These are phyloP conservation scores for Sergeia podlipaevii DNA, from an alignment of 208 protist genomes.

Conservation along the genomic window DNA sequence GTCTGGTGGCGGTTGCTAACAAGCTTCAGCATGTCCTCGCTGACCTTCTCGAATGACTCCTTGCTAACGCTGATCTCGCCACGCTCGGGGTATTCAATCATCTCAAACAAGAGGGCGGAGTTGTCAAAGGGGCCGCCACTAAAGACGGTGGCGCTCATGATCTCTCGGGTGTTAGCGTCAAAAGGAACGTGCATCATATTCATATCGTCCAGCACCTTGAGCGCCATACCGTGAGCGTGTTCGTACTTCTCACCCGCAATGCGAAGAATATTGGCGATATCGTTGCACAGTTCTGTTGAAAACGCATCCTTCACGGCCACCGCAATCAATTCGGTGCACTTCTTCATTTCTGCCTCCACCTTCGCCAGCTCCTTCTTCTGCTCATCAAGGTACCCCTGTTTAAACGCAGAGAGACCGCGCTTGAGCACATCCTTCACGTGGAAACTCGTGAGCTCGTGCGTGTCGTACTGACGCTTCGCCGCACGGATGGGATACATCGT, in stretches of 20 bases:
- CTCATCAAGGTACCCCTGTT: slow-evolving; percentile 84
- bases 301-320: slow-evolving; percentile 57
- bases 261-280: slow-evolving; percentile 85
- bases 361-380: slow-evolving; percentile 63
- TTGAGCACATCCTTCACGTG: slow-evolving; percentile 90
- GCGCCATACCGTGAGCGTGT: slow-evolving; percentile 55
- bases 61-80: slow-evolving; percentile 73
- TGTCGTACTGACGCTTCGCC: slow-evolving; percentile 46
- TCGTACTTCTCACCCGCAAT: slow-evolving; percentile 74
- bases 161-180: slow-evolving; percentile 59
- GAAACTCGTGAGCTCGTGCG: slow-evolving; percentile 64
- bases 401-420: slow-evolving; percentile 81
- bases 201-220: slow-evolving; percentile 89
- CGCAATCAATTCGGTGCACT: slow-evolving; percentile 54
- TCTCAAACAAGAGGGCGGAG: slow-evolving; percentile 80
- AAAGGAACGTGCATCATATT: slow-evolving; percentile 73
- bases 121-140: slow-evolving; percentile 83
- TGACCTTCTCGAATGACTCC: slow-evolving; percentile 51
- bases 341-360: slow-evolving; percentile 69
- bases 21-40: slow-evolving; percentile 53
- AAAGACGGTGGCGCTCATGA: slow-evolving; percentile 69
- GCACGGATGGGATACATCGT: slow-evolving; percentile 69
- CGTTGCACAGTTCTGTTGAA: slow-evolving; percentile 74
- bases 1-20: slow-evolving; percentile 87
- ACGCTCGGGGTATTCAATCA: slow-evolving; percentile 89